These are phyloP conservation scores for Blastobotrys parvus DNA, from an alignment of 805 yeast species.

Conservation along the genomic window DNA sequence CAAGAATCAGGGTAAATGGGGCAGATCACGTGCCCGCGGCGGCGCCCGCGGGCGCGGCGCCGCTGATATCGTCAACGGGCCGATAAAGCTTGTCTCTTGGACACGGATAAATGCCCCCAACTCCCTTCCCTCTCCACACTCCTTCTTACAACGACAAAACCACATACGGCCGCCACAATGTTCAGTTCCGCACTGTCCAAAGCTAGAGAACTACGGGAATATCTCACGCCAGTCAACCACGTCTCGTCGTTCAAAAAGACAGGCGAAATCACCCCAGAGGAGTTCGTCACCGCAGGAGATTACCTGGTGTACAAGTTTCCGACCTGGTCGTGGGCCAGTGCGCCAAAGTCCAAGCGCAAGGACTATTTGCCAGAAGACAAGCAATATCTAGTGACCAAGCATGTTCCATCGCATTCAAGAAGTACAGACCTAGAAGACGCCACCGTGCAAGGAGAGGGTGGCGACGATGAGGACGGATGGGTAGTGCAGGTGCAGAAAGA, in stretches of 20 bases:
- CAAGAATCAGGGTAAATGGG: too few species aligned
- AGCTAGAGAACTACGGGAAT: conserved; percentile 50
- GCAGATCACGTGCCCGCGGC: too few species aligned
- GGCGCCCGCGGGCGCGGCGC: too few species aligned
- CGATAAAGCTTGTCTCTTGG: too few species aligned
- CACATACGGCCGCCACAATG: background rate
- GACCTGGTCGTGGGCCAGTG: conserved; percentile 88
- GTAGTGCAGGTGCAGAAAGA: conserved; percentile 5
- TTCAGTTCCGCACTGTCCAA: conserved; percentile 1
- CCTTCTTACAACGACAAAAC: too few species aligned
- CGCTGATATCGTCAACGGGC: too few species aligned
- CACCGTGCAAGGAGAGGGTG: conserved; percentile 16
- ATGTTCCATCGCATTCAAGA: conserved; percentile 77
- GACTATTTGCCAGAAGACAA: conserved; percentile 79
- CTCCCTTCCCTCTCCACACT: too few species aligned
- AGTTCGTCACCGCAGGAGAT: conserved; percentile 91
- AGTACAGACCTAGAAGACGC: conserved; percentile 40
- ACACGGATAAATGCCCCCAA: too few species aligned
- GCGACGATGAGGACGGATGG: conserved; percentile 34
- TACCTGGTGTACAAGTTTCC: conserved; percentile 87
- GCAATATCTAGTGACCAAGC: conserved; percentile 80
- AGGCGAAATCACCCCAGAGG: conserved; percentile 94
- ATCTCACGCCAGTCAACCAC: conserved; percentile 83
- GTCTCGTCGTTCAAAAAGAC: conserved; percentile 76
- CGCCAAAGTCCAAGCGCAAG: conserved; percentile 44